phyloP scores from a whole-genome alignment of 352 stramenopile genomes.

The Pythium aquatile region DNA sequence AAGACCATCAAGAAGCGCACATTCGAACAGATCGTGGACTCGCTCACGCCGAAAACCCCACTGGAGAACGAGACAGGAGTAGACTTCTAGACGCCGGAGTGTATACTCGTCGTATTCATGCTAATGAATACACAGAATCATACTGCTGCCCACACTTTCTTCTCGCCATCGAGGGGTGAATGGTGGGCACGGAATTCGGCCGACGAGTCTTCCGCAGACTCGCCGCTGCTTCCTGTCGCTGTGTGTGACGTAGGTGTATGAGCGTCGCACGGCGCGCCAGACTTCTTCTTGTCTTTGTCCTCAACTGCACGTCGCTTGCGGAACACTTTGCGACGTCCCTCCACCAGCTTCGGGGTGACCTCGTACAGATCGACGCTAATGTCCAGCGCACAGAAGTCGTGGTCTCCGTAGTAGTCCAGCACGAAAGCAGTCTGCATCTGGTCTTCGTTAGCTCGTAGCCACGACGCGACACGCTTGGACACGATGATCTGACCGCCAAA shows the following conservation, averaged over 20 bases:
- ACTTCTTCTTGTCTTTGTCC: constrained; percentile 22
- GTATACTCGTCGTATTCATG: not conserved
- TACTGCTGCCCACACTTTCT: constrained; percentile 21
- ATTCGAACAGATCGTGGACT: constrained; percentile 22
- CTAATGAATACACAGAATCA: constrained; percentile 8
- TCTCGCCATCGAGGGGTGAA: constrained; percentile 41
- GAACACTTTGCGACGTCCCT: constrained; percentile 53
- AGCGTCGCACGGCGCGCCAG: constrained; percentile 22
- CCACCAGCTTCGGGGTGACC: constrained; percentile 54
- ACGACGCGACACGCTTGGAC: constrained; percentile 57
- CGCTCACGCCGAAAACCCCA: not conserved
- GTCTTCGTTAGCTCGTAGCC: constrained; percentile 40
- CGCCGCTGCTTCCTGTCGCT: constrained; percentile 21
- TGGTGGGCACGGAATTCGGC: constrained; percentile 40
- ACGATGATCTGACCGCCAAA: constrained; percentile 70
- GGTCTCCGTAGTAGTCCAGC: constrained; percentile 51
- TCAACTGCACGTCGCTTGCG: constrained; percentile 39
- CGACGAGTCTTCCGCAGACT: constrained; percentile 40
- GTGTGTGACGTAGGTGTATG: constrained; percentile 11
- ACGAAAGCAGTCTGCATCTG: constrained; percentile 41
- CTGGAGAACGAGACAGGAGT: not conserved
- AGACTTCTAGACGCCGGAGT: constrained; percentile 1
- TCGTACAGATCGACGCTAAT: constrained; percentile 63
- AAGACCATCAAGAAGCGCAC: constrained; percentile 23
- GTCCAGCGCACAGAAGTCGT: constrained; percentile 46